A percentile compares a stretch with the other conserved stretches of the same genome.
Evolutionary conservation across 1,284 basidiomycete genomes (phyloP).

Genomic region (Austropuccinia psidii): DNA sequence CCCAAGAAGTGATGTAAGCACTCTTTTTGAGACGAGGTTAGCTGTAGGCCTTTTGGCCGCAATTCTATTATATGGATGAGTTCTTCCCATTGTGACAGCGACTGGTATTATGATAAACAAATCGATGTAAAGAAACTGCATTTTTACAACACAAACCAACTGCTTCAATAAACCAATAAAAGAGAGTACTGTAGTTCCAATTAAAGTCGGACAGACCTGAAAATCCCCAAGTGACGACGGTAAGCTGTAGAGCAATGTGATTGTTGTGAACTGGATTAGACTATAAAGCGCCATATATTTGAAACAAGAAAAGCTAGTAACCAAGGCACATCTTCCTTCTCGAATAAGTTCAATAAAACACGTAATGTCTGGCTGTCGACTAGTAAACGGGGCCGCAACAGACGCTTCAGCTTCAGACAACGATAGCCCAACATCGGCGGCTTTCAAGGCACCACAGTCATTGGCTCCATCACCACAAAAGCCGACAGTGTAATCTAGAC

Average conservation of each 20-base stretch:
- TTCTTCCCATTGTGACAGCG: constrained; percentile 91
- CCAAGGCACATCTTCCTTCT: constrained; percentile 87
- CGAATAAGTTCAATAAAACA: constrained; percentile 91
- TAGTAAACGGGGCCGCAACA: constrained; percentile 98
- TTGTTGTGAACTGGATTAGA: constrained; percentile 56
- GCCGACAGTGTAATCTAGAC: constrained; percentile 86
- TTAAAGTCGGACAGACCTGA: constrained; percentile 61
- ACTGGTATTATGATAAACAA: constrained; percentile 95
- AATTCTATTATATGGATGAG: constrained; percentile 76
- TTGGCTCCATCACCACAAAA: constrained; percentile 99
- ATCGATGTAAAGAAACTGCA: constrained; percentile 96
- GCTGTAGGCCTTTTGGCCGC: constrained; percentile 88
- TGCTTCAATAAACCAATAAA: no score
- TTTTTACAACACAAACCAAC: no score
- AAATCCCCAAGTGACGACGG: constrained; percentile 95
- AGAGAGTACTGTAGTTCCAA: no score
- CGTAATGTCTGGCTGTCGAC: constrained; percentile 83
- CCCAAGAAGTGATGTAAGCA: constrained; percentile 84
- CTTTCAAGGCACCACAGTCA: constrained; percentile 96
- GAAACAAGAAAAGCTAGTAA: constrained; percentile 98
- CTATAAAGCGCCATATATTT: constrained; percentile 74
- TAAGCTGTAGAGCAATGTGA: constrained; percentile 89
- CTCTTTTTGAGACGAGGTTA: constrained; percentile 91
- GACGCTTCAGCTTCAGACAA: constrained; percentile 96
- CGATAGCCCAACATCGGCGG: constrained; percentile 94